phyloP scores from a whole-genome alignment of 495 filamentous ascomycete genomes.

The Lasiosphaeria hispida region DNA sequence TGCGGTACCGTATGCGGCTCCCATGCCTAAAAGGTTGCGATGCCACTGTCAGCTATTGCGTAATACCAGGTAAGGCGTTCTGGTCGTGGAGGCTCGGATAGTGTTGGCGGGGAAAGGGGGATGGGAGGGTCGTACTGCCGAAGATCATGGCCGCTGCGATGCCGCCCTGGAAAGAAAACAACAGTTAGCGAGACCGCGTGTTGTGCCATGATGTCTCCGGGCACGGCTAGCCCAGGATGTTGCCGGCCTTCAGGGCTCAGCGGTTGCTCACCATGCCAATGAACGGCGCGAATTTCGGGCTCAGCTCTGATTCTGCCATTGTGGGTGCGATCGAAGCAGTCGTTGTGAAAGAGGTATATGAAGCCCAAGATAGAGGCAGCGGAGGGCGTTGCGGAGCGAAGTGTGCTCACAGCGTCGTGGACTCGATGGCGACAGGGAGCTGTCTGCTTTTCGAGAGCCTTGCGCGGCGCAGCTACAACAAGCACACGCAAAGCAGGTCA shows the following conservation, averaged over 20 bases:
- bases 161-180: slow-evolving; percentile 57
- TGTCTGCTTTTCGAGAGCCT: no score
- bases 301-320: slow-evolving; percentile 67
- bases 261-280: slow-evolving; percentile 79
- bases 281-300: slow-evolving; percentile 94
- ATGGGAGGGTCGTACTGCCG: slow-evolving; percentile 63
- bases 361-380: not conserved
- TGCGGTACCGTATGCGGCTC: slow-evolving; percentile 95
- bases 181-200: slow-evolving; percentile 28
- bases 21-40: slow-evolving; percentile 59
- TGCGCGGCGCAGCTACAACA: no score
- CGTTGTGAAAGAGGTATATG: not conserved
- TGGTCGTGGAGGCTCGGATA: not conserved
- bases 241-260: not conserved
- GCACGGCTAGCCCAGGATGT: not conserved
- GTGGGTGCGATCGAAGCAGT: slow-evolving; percentile 19
- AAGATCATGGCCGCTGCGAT: slow-evolving; percentile 95
- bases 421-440: no score
- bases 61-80: not conserved
- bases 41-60: slow-evolving; percentile 23
- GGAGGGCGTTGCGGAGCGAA: not conserved
- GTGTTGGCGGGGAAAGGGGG: slow-evolving; percentile 6
- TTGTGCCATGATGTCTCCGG: slow-evolving; percentile 8
- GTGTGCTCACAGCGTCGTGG: no score
- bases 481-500: no score